Percentiles rank a stretch among this genome's conserved stretches.
These are phyloP conservation scores for Gilbertella persicaria DNA, from an alignment of 371 early-diverging fungal genomes.

Conservation along the genomic window DNA sequence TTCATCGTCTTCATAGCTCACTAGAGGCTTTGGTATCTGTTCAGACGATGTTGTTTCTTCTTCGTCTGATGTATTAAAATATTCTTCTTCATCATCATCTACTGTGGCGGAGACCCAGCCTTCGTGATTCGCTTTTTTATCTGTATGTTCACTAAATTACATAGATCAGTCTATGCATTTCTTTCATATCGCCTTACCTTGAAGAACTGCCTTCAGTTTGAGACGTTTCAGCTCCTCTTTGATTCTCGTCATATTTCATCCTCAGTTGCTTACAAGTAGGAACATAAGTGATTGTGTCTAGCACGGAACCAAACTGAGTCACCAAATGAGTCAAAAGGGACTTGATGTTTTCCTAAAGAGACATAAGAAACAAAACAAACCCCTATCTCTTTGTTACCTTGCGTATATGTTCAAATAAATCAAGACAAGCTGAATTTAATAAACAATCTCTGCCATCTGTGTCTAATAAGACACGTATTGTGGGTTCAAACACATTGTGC, in stretches of 20 bases:
- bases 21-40: no score
- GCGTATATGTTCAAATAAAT: constrained; percentile 80
- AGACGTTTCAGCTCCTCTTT: not conserved
- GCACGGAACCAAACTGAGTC: constrained; percentile 57
- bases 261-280: constrained; percentile 60
- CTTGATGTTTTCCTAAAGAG: constrained; percentile 65
- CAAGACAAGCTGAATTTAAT: constrained; percentile 86
- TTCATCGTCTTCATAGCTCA: constrained; percentile 55
- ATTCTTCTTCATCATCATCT: constrained; percentile 84
- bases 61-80: constrained; percentile 78
- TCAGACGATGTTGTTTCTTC: no score
- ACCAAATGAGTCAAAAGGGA: constrained; percentile 73
- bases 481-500: constrained; percentile 66
- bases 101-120: constrained; percentile 44
- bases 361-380: not conserved
- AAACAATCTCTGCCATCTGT: constrained; percentile 76
- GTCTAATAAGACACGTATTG: constrained; percentile 64
- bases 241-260: constrained; percentile 63
- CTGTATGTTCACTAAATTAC: constrained; percentile 17
- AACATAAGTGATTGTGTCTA: constrained; percentile 65
- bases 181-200: constrained; percentile 12
- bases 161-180: no score
- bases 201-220: constrained; percentile 6
- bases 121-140: constrained; percentile 11
- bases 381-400: constrained; percentile 45